Conservation (phyloP, 257 asterid genomes). For the Nicotiana attenuata region DNA sequence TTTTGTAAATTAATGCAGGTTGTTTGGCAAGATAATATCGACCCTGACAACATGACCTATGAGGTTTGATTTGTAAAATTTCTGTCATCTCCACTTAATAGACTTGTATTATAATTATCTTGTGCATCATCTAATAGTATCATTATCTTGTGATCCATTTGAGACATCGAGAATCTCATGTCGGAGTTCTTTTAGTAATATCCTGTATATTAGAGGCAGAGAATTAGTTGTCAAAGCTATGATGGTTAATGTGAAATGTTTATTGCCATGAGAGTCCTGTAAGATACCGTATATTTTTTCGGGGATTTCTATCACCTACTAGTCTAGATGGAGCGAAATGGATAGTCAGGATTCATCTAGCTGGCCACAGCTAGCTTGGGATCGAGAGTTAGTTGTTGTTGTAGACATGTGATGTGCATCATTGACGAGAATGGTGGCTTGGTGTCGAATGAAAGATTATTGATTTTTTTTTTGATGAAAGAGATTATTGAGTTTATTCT, state of each 20-base stretch:
- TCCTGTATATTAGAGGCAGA: not conserved
- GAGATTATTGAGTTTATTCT: not conserved
- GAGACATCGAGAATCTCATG: not conserved
- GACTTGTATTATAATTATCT: not conserved
- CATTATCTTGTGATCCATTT: not conserved
- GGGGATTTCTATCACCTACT: not conserved
- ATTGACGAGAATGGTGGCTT: not conserved
- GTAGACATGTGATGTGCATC: not conserved
- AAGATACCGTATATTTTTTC: not conserved
- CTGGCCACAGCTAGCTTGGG: not conserved
- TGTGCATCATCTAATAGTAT: not conserved
- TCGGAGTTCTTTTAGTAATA: not conserved
- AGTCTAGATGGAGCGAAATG: not conserved
- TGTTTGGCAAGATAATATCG: conserved; percentile 63
- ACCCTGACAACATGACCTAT: conserved; percentile 77
- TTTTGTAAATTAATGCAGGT: conserved; percentile 32
- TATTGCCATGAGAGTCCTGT: not conserved
- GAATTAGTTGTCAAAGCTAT: not conserved
- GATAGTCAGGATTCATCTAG: not conserved
- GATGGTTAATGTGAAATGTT: not conserved
- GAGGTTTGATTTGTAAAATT: conserved; percentile 39
- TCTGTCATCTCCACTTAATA: not conserved
- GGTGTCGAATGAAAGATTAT: not conserved
- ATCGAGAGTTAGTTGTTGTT: not conserved
- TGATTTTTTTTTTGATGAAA: not conserved